phyloP scores from a whole-genome alignment of 75 land plant genomes.

The Cunninghamia lanceolata region DNA sequence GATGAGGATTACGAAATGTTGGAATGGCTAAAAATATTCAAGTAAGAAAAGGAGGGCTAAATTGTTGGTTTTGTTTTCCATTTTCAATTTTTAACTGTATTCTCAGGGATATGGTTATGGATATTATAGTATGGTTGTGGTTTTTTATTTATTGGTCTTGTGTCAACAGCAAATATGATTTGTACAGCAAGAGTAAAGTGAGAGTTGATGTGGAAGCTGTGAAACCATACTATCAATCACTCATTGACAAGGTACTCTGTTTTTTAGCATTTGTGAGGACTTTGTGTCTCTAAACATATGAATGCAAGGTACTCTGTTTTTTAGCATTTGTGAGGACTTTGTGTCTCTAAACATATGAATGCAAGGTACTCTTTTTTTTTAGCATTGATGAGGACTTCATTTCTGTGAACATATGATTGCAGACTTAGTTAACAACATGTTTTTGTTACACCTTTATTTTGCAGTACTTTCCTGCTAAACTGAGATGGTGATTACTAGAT shows the following conservation, averaged over 20 bases:
- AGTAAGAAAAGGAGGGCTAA: slow-evolving; percentile 32
- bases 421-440: not conserved
- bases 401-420: not conserved
- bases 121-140: not conserved
- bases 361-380: slow-evolving; percentile 23
- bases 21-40: slow-evolving; percentile 78
- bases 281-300: not conserved
- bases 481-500: slow-evolving; percentile 40
- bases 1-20: slow-evolving; percentile 70
- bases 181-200: slow-evolving; percentile 91
- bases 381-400: not conserved
- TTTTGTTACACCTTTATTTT: slow-evolving; percentile 1
- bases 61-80: not conserved
- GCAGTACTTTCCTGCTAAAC: slow-evolving; percentile 64
- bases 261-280: not conserved
- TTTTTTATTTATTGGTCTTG: not conserved
- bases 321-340: not conserved
- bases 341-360: not conserved
- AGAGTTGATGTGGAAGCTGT: slow-evolving; percentile 74
- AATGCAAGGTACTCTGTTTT: slow-evolving; percentile 24
- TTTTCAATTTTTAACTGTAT: not conserved
- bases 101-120: not conserved
- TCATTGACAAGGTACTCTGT: slow-evolving; percentile 63
- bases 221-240: slow-evolving; percentile 79
- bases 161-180: slow-evolving; percentile 76